phyloP scores from a whole-genome alignment of 305 asterid species.

The Lippia alba region DNA sequence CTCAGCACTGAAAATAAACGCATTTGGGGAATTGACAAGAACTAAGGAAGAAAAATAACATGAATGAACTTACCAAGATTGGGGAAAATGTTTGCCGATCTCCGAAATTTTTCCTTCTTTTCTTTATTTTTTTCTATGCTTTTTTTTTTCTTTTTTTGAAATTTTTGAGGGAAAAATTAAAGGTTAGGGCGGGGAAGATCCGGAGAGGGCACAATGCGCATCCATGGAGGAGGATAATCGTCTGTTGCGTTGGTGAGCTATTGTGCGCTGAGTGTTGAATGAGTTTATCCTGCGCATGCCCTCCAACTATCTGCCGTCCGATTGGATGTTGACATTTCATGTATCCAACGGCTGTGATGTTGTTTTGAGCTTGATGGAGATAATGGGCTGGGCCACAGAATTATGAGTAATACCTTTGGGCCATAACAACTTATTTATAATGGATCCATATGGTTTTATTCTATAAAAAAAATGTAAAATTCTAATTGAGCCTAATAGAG shows the following conservation, averaged over 20 bases:
- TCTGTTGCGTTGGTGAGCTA: conserved; percentile 40
- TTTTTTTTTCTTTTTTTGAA: conserved; percentile 11
- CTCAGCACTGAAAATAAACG: background rate
- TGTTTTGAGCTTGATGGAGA: background rate
- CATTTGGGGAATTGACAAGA: background rate
- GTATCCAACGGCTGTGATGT: conserved; percentile 23
- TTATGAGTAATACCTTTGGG: background rate
- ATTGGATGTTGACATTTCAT: conserved; percentile 29
- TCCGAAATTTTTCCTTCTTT: too few species aligned
- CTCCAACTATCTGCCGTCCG: conserved; percentile 29
- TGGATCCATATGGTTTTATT: background rate
- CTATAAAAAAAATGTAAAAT: too few species aligned
- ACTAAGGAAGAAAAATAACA: conserved; percentile 8
- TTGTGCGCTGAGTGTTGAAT: conserved; percentile 40
- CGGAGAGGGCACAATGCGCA: conserved; percentile 34
- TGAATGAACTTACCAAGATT: conserved; percentile 27
- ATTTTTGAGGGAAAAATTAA: conserved; percentile 12
- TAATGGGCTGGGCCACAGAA: conserved; percentile 19
- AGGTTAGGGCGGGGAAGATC: conserved; percentile 44
- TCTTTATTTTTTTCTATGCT: too few species aligned
- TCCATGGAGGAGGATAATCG: conserved; percentile 45
- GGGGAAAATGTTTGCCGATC: conserved; percentile 20
- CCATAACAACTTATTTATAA: background rate
- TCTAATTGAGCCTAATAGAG: too few species aligned
- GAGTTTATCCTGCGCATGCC: conserved; percentile 43